Evolutionary conservation across 805 yeast species (phyloP), one percentile per base, ranked within the genome.

Genomic region (Lipomyces mesembrius): DNA sequence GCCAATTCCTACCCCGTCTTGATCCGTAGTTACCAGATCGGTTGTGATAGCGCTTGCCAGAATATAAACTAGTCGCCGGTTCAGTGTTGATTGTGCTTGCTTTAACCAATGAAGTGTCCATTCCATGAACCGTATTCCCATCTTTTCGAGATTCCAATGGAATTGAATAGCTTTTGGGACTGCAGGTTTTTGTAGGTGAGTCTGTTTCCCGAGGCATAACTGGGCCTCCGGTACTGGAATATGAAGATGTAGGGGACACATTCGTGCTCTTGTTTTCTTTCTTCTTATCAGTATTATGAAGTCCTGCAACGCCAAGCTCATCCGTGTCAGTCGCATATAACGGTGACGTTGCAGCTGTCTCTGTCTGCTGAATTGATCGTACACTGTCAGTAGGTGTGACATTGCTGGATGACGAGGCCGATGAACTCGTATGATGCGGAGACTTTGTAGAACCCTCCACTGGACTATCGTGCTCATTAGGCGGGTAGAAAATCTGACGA

Each of bases 51-150:
- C 34, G n/a, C 55, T 52, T 52, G 34, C 55, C 55, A 52, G 55
- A 52, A 52, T 25, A 52, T 29, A 22, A 14, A 25, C n/a, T 52
- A n/a, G 27, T 2, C 17, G 55, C 34, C 11, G n/a, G 55, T 14
- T 52, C 55, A 52, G 34, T 43, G 14, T 43, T 52, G 55, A 52
- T 52, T 14, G 55, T 52, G n/a, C n/a, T 52, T 14, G 55, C 34
- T 29, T 52, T 52, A 22, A 52, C 34, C 34, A 29, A 25, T 52
- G 34, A 25, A 25, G 55, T 20, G 8, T 52, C 55, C 17, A 29
- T 12, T 11, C 34, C 34, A 25, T 14, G 55, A 52, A n/a, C 25
- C 5, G 49, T n/a, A n/a, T 43, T 43, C 49, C 20, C 22, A n/a
- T 43, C 49, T 43, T 43, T 43, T 43, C 49, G 22, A 17, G 49